Evolutionary conservation across 371 early-diverging fungal genomes (phyloP), one percentile per base, ranked within the genome.

Genomic region (Mortierella polycephala): DNA sequence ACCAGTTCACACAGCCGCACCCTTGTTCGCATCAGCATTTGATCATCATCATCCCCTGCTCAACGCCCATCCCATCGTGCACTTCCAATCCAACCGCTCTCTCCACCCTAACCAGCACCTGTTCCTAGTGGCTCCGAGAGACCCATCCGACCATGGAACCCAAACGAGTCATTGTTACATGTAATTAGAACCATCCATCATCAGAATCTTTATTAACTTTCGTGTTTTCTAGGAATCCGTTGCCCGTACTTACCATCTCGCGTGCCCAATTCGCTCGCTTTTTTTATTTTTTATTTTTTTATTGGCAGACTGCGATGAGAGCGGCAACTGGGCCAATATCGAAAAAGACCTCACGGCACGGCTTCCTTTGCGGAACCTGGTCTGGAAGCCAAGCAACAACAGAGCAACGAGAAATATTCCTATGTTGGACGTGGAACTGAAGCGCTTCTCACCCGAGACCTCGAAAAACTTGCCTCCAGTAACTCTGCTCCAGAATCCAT

Each of bases 351-450:
- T 96, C 57, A 79, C 81, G 37, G 82, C 87, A 21, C 86, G 92
- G 20, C 87, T 96, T 47, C 98, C 98, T 9, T 87, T 97, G 53
- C 88, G 91, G 49, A 93, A 93, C 72, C 74, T 97, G 18, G 85
- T 88, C 46, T 97, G 96, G 96, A 91, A 91, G 65, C 91, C 94
- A 18, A 90, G 93, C 20, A 86, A 89, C 63, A 86, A 88, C 64
- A 86, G 91, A 44, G 81, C 90, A 30, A 86, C 85, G 44, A 87
- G 92, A 37, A 75, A 87, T 21, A 86, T 89, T 49, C 81, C 83
- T 47, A 82, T 84, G 23, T 83, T 96, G 14, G 92, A 92, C 58
- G 87, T 94, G 0, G 91, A 92, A 51, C 64, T 94, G 37, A 88
- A 86, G 62, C 88, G 89, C 7, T 94, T 90, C 69, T 82, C 86